Base-by-base conservation (phyloP, 805 yeast genomes). In the Myxozyma neglecta region DNA sequence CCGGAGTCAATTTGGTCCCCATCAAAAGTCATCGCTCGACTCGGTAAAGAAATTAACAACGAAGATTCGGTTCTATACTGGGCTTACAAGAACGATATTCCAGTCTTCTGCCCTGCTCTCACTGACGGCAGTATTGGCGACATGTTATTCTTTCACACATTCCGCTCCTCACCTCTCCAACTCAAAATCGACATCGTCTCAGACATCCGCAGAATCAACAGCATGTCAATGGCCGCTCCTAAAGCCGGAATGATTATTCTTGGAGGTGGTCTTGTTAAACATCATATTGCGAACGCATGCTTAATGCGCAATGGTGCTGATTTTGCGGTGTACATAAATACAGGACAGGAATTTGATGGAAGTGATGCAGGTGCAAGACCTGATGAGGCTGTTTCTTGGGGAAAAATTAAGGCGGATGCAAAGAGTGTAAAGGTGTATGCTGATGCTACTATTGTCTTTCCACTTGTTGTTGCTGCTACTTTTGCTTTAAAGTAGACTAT, bases 301-400 rank as follows among this genome's bases (percentile, higher is more conserved):
- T 80, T 94, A 70, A 94, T 94, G 99, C 88, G 99, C 80, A 96
- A 94, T 71, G 99, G 99, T 71, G 99, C 99, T 24, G 99, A 94
- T 74, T 90, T 87, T 73, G 98, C 99, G 6, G 97, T 94, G 18
- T 94, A 84, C 76, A 93, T 94, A 74, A 94, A 94, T 76, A 94
- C 99, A 14, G 99, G 97, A 51, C 98, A 94, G 77, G 99, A 94
- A 74, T 94, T 91, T 70, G 99, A 94, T 73, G 99, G 99, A 51
- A 90, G 97, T 29, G 99, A 94, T 75, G 98, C 99, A 10, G 99
- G 99, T 67, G 99, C 99, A 6, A 85, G 99, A 74, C 98, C 98
- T 0, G 99, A 94, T 74, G 99, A 94, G 78, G 99, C 99, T 34
- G 88, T 94, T 56, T 88, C 96, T 44, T 94, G 99, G 99, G 99